Conservation (phyloP, 2,329 filamentous ascomycete species). For the Neocatenulostroma microsporum region DNA sequence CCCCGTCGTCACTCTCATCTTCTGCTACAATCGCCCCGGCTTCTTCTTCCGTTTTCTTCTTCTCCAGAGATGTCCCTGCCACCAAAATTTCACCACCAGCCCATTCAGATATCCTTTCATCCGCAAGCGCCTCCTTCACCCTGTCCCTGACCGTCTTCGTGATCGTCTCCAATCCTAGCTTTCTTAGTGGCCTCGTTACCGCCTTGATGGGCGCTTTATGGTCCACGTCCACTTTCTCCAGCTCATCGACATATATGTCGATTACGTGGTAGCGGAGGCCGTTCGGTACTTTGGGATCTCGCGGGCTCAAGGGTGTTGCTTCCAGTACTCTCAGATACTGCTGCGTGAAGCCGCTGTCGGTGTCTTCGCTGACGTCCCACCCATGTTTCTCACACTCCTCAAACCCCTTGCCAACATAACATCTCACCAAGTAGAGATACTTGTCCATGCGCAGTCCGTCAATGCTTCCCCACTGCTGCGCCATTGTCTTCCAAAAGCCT, state of each 20-base stretch:
- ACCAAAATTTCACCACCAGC: conserved; percentile 21
- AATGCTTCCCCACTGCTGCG: conserved; percentile 44
- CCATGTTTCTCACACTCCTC: conserved; percentile 36
- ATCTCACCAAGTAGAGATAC: conserved; percentile 75
- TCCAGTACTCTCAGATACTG: conserved; percentile 43
- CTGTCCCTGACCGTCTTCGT: conserved; percentile 66
- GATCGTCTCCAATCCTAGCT: conserved; percentile 49
- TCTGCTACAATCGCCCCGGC: conserved; percentile 24
- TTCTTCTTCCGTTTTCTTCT: conserved; percentile 32
- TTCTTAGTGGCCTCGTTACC: conserved; percentile 50
- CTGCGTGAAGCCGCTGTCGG: conserved; percentile 31
- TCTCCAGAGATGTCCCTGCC: too few relatives aligned
- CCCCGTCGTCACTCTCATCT: conserved; percentile 31
- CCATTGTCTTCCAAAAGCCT: conserved; percentile 47
- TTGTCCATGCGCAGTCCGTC: conserved; percentile 67
- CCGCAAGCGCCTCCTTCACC: conserved; percentile 61
- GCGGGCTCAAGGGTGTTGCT: conserved; percentile 39
- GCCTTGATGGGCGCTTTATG: conserved; percentile 38
- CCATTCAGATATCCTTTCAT: conserved; percentile 66
- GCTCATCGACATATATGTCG: conserved; percentile 87
- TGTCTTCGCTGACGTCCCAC: too few relatives aligned
- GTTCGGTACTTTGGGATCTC: conserved; percentile 59
- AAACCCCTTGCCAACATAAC: conserved; percentile 67
- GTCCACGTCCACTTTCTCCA: conserved; percentile 59
- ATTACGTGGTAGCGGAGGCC: conserved; percentile 79